Base-by-base conservation (phyloP, 2,329 filamentous ascomycete genomes). In the Pyrenophora seminiperda region DNA sequence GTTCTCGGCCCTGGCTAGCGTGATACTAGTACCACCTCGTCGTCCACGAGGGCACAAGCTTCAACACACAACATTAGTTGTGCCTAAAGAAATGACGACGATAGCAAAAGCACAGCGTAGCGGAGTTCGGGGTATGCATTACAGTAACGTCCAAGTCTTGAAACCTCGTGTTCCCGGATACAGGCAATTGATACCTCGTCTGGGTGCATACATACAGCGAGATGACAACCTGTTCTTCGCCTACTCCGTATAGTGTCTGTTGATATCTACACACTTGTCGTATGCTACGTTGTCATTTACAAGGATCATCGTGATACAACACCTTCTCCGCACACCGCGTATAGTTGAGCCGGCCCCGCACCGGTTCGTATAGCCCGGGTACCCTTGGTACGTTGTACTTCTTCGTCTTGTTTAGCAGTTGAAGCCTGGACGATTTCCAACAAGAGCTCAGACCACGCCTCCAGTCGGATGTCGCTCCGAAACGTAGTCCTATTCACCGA, bases 1-100 rank as follows among this genome's bases (percentile, higher is more conserved):
- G 24, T 27, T 27, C 24, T 27, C 24, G 24, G 10, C 24, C 24
- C 9, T 27, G 15, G 20, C 39, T 52, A 52, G 49, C 33, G 49
- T 29, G 19, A 3, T 7, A 22, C 38, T 48, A 40, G 44, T 15
- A 39, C 27, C 18, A 22, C 14, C 24, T 11, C 24, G 24, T 10
- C 24, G 24, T 36, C 31, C n/a, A 36, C 33, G 17, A 36, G 10
- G 24, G 24, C 24, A 27, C 24, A 27, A 27, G 22, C 4, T 24
- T 24, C 22, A 24, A 7, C 22, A 9, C 22, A 24, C 22, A 27
- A 27, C 24, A 9, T 27, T 27, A 27, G 24, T 10, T 27, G 10
- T 27, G 24, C 24, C 10, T 27, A 9, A 10, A 27, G 10, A 27
- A 7, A 27, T 37, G 22, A n/a, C 6, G 22, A 22, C 19, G 18